phyloP scores from a whole-genome alignment of 495 filamentous ascomycete species.

The Podospora fimiseda region DNA sequence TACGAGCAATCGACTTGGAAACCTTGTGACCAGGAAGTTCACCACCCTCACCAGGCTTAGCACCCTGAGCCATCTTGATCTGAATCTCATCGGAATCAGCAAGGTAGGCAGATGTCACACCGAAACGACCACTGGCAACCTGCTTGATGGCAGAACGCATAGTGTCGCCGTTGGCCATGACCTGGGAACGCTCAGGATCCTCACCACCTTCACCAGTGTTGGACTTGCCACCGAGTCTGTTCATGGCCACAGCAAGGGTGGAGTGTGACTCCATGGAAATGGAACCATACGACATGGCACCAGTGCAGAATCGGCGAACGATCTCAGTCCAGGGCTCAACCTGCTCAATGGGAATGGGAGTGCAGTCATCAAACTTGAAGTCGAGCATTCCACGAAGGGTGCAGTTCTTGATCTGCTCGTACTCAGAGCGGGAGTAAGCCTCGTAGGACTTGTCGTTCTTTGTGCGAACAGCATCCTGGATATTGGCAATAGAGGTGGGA shows the following conservation, averaged over 20 bases:
- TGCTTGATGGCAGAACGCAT: slow-evolving; percentile 99
- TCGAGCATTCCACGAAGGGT: slow-evolving; percentile 95
- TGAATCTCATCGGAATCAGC: slow-evolving; percentile 97
- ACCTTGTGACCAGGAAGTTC: slow-evolving; percentile 98
- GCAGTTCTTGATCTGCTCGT: slow-evolving; percentile 97
- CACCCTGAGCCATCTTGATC: slow-evolving; percentile 99
- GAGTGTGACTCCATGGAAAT: slow-evolving; percentile 99
- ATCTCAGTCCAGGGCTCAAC: slow-evolving; percentile 99
- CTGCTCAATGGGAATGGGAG: slow-evolving; percentile 89
- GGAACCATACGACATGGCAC: slow-evolving; percentile 98
- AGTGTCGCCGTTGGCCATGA: slow-evolving; percentile 87
- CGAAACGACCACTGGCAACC: slow-evolving; percentile 94
- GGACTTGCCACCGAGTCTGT: slow-evolving; percentile 93
- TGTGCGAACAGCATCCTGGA: slow-evolving; percentile 94
- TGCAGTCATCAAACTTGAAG: slow-evolving; percentile 89
- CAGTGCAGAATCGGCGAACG: slow-evolving; percentile 95
- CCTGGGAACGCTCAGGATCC: slow-evolving; percentile 83
- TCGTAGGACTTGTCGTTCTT: slow-evolving; percentile 99
- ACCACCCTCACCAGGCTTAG: slow-evolving; percentile 97
- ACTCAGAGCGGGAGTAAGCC: slow-evolving; percentile 88
- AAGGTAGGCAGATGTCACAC: slow-evolving; percentile 97
- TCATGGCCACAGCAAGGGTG: slow-evolving; percentile 96
- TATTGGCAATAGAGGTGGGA: slow-evolving; percentile 89
- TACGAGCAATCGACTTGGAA: slow-evolving; percentile 90
- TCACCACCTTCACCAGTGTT: slow-evolving; percentile 99